Percentiles rank a stretch among this genome's conserved stretches.
Conservation (phyloP, 768 basidiomycete genomes). For the Psilocybe subaeruginosa region DNA sequence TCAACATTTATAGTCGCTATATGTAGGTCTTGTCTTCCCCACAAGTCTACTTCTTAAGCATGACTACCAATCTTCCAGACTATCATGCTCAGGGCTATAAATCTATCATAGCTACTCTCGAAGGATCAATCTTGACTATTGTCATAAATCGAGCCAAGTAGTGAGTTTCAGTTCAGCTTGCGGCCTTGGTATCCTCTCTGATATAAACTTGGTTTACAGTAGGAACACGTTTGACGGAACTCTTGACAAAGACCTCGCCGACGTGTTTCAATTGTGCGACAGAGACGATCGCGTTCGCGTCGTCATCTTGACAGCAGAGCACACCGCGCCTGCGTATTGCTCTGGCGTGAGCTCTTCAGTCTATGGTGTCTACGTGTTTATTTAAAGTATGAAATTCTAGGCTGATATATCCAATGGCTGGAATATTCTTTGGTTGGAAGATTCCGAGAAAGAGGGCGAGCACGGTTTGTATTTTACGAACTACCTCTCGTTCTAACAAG, state of each 20-base stretch:
- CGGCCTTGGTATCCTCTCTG: not conserved
- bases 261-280: constrained; percentile 49
- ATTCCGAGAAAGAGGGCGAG: constrained; percentile 47
- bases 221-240: constrained; percentile 43
- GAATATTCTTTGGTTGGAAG: constrained; percentile 39
- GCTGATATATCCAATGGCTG: constrained; percentile 54
- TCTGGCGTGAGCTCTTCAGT: constrained; percentile 44
- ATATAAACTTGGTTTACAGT: constrained; percentile 26
- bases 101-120: constrained; percentile 44
- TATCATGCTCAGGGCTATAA: constrained; percentile 41
- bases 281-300: constrained; percentile 55
- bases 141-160: constrained; percentile 50
- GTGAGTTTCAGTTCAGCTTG: constrained; percentile 29
- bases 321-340: constrained; percentile 53
- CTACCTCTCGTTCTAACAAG: not conserved
- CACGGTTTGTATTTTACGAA: constrained; percentile 36
- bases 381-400: constrained; percentile 26
- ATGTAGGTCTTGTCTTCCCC: not conserved
- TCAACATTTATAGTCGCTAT: not conserved
- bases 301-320: constrained; percentile 55
- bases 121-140: constrained; percentile 46
- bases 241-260: constrained; percentile 41
- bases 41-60: not conserved
- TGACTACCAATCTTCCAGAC: constrained; percentile 24
- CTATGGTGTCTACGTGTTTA: not conserved